Base-by-base conservation (phyloP, 495 filamentous ascomycete species). In the Trichoderma orchidacearum region DNA sequence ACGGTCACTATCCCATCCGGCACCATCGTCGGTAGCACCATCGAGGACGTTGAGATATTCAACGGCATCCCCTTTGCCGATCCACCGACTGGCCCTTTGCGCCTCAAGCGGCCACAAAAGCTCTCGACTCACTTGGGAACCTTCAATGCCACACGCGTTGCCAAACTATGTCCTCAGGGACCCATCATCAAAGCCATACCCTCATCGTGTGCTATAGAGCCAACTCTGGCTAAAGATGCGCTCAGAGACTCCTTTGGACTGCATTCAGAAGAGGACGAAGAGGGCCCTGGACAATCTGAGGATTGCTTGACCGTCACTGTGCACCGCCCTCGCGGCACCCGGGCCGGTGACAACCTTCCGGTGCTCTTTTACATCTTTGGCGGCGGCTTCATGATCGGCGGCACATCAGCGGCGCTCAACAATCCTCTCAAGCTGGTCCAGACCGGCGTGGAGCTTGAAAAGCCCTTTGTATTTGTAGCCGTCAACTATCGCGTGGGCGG, bases 281-380 rank as follows among this genome's bases (percentile, higher is more conserved):
- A 53, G n/a, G 12, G 0, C 27, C 28, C 45, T 50, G n/a, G 13
- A 17, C 3, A 53, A 15, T 61, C 60, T 15, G 84, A 87, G 61
- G 77, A 89, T 65, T 89, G 85, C 59, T 69, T 89, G 31, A 82
- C 72, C 30, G 64, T 88, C 38, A 83, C 85, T 59, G 74, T 89
- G n/a, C 66, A 79, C 11, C 77, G 85, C 15, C 84, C 85, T 1
- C 53, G 74, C 1, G 76, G 75, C 0, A 75, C 68, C 27, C 68
- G 56, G 25, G 55, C 62, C 0, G 62, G 62, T 2, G 61, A 72
- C 5, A 73, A 74, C 13, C 65, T 87, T 1, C 85, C 85, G 0
- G 79, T 87, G 18, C 67, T 83, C 41, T 72, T 85, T 7, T 87
- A 82, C 80, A 86, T 89, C 35, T 84, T 78, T 61, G 84, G 83